Evolutionary conservation across 345 rosid genomes (phyloP).

Genomic region (Sisymbrium irio): DNA sequence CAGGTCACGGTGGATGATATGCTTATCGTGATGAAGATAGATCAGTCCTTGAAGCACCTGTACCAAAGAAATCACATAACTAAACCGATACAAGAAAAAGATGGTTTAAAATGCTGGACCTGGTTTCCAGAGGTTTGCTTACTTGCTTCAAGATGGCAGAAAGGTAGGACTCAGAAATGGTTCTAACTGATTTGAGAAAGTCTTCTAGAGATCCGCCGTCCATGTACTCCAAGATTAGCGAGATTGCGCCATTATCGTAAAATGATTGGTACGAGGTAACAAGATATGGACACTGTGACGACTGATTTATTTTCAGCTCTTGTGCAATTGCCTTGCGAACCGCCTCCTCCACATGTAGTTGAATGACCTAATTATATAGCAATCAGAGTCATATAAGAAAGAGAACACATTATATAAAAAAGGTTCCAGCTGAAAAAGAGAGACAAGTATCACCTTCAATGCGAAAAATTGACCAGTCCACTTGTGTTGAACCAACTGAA

Average conservation of each 20-base stretch:
- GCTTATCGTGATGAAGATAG: conserved; percentile 82
- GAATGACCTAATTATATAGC: conserved; percentile 52
- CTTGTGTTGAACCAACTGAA: conserved; percentile 94
- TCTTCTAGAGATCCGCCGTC: conserved; percentile 90
- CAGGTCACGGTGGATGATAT: conserved; percentile 83
- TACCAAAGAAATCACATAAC: background rate
- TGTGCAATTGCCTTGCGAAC: conserved; percentile 63
- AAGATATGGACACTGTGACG: conserved; percentile 70
- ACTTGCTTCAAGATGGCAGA: conserved; percentile 86
- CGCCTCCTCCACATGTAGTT: conserved; percentile 71
- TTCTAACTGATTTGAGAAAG: conserved; percentile 61
- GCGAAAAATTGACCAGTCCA: conserved; percentile 93
- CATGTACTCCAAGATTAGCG: conserved; percentile 88
- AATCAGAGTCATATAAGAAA: conserved; percentile 6
- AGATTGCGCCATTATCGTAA: conserved; percentile 75
- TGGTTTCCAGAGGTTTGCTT: conserved; percentile 6
- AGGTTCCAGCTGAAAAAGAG: background rate
- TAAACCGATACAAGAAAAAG: background rate
- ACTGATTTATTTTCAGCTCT: conserved; percentile 80
- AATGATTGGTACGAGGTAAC: conserved; percentile 83
- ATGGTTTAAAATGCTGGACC: background rate
- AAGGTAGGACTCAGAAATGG: conserved; percentile 70
- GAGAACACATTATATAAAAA: background rate
- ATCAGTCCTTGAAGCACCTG: conserved; percentile 78
- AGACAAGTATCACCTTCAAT: conserved; percentile 49